Evolutionary conservation across 1,284 basidiomycete species (phyloP), one percentile per base, ranked within the genome.

Genomic region (Leccinum fallax): DNA sequence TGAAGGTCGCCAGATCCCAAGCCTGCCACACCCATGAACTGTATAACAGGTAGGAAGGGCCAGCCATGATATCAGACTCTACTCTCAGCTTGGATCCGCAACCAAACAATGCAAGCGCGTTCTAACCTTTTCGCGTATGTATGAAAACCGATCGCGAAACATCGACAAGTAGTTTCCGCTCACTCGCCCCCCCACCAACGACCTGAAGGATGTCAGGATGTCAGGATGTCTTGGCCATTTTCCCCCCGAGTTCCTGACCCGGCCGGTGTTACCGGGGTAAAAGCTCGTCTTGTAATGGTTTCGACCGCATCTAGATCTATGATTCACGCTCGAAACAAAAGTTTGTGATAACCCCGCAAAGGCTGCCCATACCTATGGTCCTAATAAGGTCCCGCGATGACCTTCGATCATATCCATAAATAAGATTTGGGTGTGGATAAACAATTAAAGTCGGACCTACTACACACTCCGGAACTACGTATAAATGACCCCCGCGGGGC

Each of bases 1-100:
- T 32, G 46, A 65, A 51, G 16, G 64, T 65, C 10, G 53, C 36
- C 46, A 48, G 32, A 40, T 40, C 60, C 43, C 61, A 63, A 40
- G 51, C 59, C 15, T 40, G 63, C 32, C 46, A 62, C 7, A 62
- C 48, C 6, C 13, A 15, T 58, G 61, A 21, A 13, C 43, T 46
- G 19, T 21, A 46, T 46, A 46, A 32, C 13, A 60, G 10, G 59
- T 61, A 9, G 38, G 40, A n/a, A 49, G 38, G 38, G 16, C 6
- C 26, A 40, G 32, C 10, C n/a, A 26, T 16, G 19, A 46, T 7
- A 57, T 57, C 32, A 56, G 24, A 19, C 30, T 57, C 60, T 26
- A 46, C 3, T 43, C 40, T 43, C 16, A 32, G 60, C 19, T 57
- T 52, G 28, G 24, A 65, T 61, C 21, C 10, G 16, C 16, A 28